Evolutionary conservation across 177 flowering plant species (phyloP).

Genomic region (Vitis hybrid): DNA sequence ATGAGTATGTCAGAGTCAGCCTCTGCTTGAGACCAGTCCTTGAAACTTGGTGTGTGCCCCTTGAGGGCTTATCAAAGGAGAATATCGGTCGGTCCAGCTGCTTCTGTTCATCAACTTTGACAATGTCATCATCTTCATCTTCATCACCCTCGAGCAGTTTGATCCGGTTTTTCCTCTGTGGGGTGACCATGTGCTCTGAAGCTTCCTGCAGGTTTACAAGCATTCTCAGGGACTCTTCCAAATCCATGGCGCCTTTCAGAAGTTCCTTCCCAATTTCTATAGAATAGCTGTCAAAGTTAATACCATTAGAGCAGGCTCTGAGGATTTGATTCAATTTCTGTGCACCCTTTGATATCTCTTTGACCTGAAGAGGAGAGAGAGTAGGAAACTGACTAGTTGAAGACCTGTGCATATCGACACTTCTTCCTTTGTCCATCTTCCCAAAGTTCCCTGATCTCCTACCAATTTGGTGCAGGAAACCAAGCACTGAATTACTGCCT

Average conservation of each 20-base stretch:
- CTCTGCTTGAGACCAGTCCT: slow-evolving; percentile 31
- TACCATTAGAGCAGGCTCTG: slow-evolving; percentile 54
- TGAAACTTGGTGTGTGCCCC: slow-evolving; percentile 19
- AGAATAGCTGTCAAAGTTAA: slow-evolving; percentile 48
- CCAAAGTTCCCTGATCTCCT: slow-evolving; percentile 30
- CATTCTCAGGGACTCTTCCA: slow-evolving; percentile 77
- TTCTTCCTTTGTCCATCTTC: slow-evolving; percentile 29
- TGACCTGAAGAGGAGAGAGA: slow-evolving; percentile 53
- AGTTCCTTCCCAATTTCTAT: slow-evolving; percentile 73
- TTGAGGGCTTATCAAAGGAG: slow-evolving; percentile 63
- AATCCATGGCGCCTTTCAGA: slow-evolving; percentile 73
- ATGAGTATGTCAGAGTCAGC: slow-evolving; percentile 29
- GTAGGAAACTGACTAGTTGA: slow-evolving; percentile 34
- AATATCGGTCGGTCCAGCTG: slow-evolving; percentile 49
- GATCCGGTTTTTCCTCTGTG: slow-evolving; percentile 46
- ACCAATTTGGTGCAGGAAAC: slow-evolving; percentile 44
- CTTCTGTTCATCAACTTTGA: slow-evolving; percentile 21
- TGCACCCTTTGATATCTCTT: slow-evolving; percentile 77
- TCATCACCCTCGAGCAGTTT: slow-evolving; percentile 65
- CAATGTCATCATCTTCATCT: slow-evolving; percentile 35
- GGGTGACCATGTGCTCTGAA: slow-evolving; percentile 41
- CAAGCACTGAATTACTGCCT: slow-evolving; percentile 29
- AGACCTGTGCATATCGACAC: slow-evolving; percentile 16
- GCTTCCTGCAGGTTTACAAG: slow-evolving; percentile 76
- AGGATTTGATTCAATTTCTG: slow-evolving; percentile 75